These are phyloP conservation scores for Naganishia albida DNA, from an alignment of 1,284 basidiomycete genomes.

Conservation along the genomic window DNA sequence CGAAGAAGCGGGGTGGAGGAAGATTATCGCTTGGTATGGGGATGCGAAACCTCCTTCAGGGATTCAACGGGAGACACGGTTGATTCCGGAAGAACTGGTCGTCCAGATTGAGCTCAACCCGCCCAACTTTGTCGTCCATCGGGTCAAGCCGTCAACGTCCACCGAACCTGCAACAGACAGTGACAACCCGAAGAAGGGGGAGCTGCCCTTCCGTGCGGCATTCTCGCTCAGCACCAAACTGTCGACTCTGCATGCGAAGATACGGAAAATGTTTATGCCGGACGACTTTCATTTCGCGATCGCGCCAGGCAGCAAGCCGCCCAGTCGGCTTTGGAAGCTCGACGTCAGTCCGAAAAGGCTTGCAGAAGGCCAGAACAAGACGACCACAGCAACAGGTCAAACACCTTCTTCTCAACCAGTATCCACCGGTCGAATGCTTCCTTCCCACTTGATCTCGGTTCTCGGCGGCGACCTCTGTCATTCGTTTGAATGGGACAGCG, in stretches of 20 bases:
- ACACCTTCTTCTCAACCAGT: background rate
- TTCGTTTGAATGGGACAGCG: constrained; percentile 17
- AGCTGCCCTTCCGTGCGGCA: constrained; percentile 16
- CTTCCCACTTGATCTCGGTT: constrained; percentile 34
- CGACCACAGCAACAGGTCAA: constrained; percentile 24
- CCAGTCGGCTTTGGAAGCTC: constrained; percentile 32
- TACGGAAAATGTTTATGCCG: constrained; percentile 23
- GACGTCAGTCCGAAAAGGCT: constrained; percentile 24
- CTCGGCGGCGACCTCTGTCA: constrained; percentile 32
- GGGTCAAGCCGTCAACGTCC: constrained; percentile 42
- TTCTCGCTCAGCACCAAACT: constrained; percentile 23
- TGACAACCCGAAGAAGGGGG: background rate
- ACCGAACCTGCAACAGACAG: constrained; percentile 14
- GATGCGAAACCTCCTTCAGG: constrained; percentile 56
- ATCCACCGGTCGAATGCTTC: constrained; percentile 24
- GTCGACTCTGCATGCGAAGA: constrained; percentile 39
- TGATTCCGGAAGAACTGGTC: constrained; percentile 20
- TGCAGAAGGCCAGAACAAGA: constrained; percentile 20
- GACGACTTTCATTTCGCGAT: constrained; percentile 16
- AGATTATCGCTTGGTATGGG: constrained; percentile 74
- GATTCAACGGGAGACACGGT: constrained; percentile 27
- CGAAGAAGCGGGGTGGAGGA: constrained; percentile 70
- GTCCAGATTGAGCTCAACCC: constrained; percentile 76
- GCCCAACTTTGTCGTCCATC: constrained; percentile 65
- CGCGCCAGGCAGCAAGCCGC: constrained; percentile 7